A percentile compares a stretch with the other conserved stretches of the same genome.
phyloP scores from a whole-genome alignment of 192 early-diverging fungal species.

The Thamnidium elegans region DNA sequence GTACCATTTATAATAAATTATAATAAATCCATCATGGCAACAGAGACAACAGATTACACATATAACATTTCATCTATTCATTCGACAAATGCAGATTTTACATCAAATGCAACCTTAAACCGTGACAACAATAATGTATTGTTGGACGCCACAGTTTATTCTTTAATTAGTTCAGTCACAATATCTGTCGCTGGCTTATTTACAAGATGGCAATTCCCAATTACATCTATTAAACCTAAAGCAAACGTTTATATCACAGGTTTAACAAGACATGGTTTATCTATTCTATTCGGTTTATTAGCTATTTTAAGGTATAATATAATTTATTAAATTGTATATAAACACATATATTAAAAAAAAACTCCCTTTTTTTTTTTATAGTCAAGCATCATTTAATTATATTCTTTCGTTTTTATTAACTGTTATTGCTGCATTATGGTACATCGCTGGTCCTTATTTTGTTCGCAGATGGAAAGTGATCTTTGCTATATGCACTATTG shows the following conservation, averaged over 20 bases:
- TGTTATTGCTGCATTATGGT: slow-evolving; percentile 16
- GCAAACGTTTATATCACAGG: not conserved
- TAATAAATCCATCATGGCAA: slow-evolving; percentile 32
- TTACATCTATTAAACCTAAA: slow-evolving; percentile 6
- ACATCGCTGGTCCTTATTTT: slow-evolving; percentile 36
- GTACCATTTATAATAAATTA: slow-evolving; percentile 27
- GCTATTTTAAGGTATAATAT: slow-evolving; percentile 14
- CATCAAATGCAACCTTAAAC: slow-evolving; percentile 31
- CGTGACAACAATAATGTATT: slow-evolving; percentile 35
- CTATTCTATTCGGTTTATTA: slow-evolving; percentile 2
- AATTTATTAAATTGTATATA: not conserved
- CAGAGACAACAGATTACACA: slow-evolving; percentile 32
- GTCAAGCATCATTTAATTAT: not conserved
- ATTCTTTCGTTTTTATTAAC: not conserved
- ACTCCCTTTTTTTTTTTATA: not conserved
- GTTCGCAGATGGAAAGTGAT: slow-evolving; percentile 22
- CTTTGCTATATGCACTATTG: slow-evolving; percentile 22
- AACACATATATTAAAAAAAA: not conserved
- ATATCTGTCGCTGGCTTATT: slow-evolving; percentile 7
- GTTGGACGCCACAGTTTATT: slow-evolving; percentile 25
- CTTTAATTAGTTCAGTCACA: not conserved
- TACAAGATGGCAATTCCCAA: slow-evolving; percentile 24
- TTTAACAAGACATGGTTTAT: slow-evolving; percentile 24
- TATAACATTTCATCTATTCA: not conserved
- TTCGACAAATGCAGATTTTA: slow-evolving; percentile 24